Evolutionary conservation across 2,329 filamentous ascomycete genomes (phyloP).

Genomic region (Pyrenochaeta sp.): DNA sequence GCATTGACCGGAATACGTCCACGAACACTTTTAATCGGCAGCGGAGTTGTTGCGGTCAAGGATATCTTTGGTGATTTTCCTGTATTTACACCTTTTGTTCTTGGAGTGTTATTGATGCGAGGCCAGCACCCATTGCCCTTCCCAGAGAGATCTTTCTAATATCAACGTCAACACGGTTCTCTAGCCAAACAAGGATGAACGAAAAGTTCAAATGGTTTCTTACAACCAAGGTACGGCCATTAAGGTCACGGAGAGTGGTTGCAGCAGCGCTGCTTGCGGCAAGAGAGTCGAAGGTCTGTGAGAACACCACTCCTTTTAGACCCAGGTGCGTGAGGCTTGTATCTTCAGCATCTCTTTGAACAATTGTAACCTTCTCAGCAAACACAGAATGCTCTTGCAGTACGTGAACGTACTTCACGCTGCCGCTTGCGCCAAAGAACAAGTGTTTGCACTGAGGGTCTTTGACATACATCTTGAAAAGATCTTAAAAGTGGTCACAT

Average conservation of each 20-base stretch:
- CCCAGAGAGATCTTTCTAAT: no score
- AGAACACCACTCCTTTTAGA: not conserved
- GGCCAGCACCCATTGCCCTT: no score
- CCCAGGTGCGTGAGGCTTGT: not conserved
- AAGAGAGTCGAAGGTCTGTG: not conserved
- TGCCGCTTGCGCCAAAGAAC: not conserved
- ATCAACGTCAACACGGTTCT: no score
- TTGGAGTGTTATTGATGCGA: not conserved
- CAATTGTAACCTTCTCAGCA: not conserved
- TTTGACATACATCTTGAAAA: not conserved
- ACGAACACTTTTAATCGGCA: not conserved
- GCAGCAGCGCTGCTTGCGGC: not conserved
- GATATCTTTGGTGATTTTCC: not conserved
- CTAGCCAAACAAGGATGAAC: no score
- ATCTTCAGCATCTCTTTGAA: not conserved
- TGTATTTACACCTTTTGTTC: no score
- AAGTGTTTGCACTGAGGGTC: not conserved
- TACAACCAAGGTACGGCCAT: not conserved
- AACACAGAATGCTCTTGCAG: not conserved
- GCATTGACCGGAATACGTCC: not conserved
- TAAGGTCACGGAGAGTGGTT: not conserved
- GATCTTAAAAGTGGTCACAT: not conserved
- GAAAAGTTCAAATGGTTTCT: no score
- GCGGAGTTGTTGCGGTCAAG: not conserved
- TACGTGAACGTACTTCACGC: not conserved